Evolutionary conservation across 2,329 filamentous ascomycete genomes (phyloP).

Genomic region (Macrophomina phaseolina): DNA sequence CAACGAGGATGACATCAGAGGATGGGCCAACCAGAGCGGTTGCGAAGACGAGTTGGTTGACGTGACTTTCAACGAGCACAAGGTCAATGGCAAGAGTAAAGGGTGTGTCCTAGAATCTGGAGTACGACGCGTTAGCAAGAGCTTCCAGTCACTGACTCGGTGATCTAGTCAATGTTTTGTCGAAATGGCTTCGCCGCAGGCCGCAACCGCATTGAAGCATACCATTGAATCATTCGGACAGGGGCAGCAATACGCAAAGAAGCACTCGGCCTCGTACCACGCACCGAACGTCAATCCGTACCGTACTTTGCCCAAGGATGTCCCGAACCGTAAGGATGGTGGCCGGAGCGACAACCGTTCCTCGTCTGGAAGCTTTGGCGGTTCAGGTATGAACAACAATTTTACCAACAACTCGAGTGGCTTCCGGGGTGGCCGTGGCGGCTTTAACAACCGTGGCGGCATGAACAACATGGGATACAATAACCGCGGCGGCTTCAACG

Average conservation of each 20-base stretch:
- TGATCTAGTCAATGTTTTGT: slow-evolving; percentile 73
- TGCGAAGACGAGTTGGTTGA: slow-evolving; percentile 88
- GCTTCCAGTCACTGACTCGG: neutral
- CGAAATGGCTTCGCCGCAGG: slow-evolving; percentile 82
- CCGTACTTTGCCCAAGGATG: slow-evolving; percentile 88
- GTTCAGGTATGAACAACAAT: slow-evolving; percentile 46
- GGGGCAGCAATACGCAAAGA: slow-evolving; percentile 66
- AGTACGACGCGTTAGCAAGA: neutral
- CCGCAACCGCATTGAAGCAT: slow-evolving; percentile 83
- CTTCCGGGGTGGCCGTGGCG: slow-evolving; percentile 47
- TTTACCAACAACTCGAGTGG: slow-evolving; percentile 55
- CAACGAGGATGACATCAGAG: slow-evolving; percentile 85
- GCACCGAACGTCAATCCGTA: slow-evolving; percentile 83
- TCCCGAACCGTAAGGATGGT: slow-evolving; percentile 71
- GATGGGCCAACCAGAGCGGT: slow-evolving; percentile 79
- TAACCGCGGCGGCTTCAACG: slow-evolving; percentile 49
- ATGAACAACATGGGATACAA: slow-evolving; percentile 48
- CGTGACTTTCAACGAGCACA: slow-evolving; percentile 96
- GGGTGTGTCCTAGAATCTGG: slow-evolving; percentile 65
- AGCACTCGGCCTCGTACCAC: slow-evolving; percentile 74
- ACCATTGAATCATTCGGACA: slow-evolving; percentile 72
- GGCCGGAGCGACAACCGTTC: slow-evolving; percentile 64
- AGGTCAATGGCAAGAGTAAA: slow-evolving; percentile 98
- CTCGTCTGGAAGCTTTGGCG: slow-evolving; percentile 46
- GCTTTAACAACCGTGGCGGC: slow-evolving; percentile 39